Evolutionary conservation across 805 yeast genomes (phyloP), one percentile per base, ranked within the genome.

Genomic region (Saturnispora kantuleensis): DNA sequence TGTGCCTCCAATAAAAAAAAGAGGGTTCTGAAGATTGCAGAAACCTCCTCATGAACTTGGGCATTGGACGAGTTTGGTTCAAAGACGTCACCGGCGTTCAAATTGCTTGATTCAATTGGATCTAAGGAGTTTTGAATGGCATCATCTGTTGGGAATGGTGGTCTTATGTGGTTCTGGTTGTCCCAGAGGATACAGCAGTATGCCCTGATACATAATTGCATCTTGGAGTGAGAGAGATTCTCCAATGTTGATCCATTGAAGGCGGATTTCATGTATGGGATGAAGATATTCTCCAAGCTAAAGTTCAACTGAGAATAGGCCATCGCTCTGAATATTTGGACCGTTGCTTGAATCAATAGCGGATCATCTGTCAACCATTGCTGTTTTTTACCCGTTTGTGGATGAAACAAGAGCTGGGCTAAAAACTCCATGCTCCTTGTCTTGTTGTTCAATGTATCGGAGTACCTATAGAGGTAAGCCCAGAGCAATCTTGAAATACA

Each of bases 361-460:
- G 74, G 60, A 51, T 86, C 93, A 4, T 80, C 68, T 0, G 77
- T 70, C 2, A 84, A 63, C 97, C 97, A 90, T 34, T 78, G 77
- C 51, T 81, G 84, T 52, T 84, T 85, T 47, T 73, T 74, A 34
- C 66, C 65, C 21, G 53, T 59, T 10, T 59, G 54, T 44, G 69
- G 73, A 41, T 73, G 71, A 45, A 70, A 66, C 18, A 89, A 66
- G 35, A 84, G 60, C 4, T 74, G 72, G 46, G 81, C 77, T 31
- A 93, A 64, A 2, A 64, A 56, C 47, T 83, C 95, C 41, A 93
- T 68, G 45, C 81, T 81, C 55, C 88, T 81, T 3, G 89, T 79
- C 0, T 95, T 88, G 47, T 84, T 81, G 58, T 90, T 93, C 53
- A 90, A 65, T 0, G 97, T 83, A 52, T 94, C 98, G 0, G 95